Evolutionary conservation across 169 alveolate species (phyloP), one percentile per base, ranked within the genome.

Genomic region (Cryptosporidium tyzzeri): DNA sequence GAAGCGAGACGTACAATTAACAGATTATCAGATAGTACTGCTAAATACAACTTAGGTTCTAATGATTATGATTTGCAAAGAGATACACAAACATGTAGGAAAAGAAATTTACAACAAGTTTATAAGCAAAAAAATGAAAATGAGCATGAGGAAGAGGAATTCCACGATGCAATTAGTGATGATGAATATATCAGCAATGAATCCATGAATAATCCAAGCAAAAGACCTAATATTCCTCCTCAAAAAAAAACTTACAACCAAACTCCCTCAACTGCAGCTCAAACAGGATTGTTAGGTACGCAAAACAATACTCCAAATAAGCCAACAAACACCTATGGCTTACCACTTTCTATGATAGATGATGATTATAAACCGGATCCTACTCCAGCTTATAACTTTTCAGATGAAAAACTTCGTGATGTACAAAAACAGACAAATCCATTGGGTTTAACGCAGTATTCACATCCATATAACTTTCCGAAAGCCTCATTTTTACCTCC

Each of bases 161-260:
- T 80, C 62, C 51, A 62, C 23, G 89, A 80, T 59, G 89, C 89
- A 23, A 62, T 80, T 10, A 80, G 89, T 62, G 89, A 62, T 41
- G 75, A 80, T 44, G 80, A 75, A 7, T 21, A 62, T 41, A 16
- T n/a, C 41, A 62, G 58, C n/a, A 18, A n/a, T 33, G 89, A 41
- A 9, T 21, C 23, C n/a, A 3, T 29, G 8, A 44, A 41, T 50
- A 55, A 53, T 12, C 23, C 62, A 18, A 33, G 33, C 10, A 73
- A 73, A 51, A 80, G 29, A 45, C 26, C 68, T 9, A 65, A 26
- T 16, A 44, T 65, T 62, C 89, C 86, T 31, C 86, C 80, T 18
- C 39, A 35, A 9, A 80, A 62, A 65, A 80, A 62, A 21, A 37
- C 62, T 14, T 48, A 41, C 29, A 59, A 29, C 37, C 61, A 62